Evolutionary conservation across 208 protist species (phyloP).

Genomic region (Crithidia bombi): DNA sequence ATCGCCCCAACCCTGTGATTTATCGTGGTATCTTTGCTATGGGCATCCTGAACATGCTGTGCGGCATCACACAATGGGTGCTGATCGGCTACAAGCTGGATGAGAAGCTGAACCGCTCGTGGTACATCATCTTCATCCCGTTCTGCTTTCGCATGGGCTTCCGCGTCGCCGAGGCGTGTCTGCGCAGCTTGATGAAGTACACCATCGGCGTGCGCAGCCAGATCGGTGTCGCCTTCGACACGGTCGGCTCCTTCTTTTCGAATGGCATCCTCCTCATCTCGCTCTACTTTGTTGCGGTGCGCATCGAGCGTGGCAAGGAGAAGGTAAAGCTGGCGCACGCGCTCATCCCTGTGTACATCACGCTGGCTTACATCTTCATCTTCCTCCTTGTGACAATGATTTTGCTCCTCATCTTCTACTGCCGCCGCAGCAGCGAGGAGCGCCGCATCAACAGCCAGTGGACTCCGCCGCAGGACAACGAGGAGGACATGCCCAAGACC

Average conservation of each 20-base stretch:
- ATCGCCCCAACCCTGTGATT: slow-evolving; percentile 54
- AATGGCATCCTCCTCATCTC: slow-evolving; percentile 81
- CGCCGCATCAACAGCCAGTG: slow-evolving; percentile 45
- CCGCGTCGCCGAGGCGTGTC: slow-evolving; percentile 72
- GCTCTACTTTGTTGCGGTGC: slow-evolving; percentile 83
- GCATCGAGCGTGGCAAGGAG: slow-evolving; percentile 59
- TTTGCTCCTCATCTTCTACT: slow-evolving; percentile 46
- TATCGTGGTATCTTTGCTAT: slow-evolving; percentile 79
- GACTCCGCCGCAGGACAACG: slow-evolving; percentile 48
- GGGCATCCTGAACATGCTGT: slow-evolving; percentile 63
- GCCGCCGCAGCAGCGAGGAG: slow-evolving; percentile 38
- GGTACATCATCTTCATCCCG: slow-evolving; percentile 83
- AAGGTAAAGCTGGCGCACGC: slow-evolving; percentile 43
- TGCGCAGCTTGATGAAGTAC: slow-evolving; percentile 78
- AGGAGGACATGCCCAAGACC: slow-evolving; percentile 19
- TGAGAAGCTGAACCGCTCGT: slow-evolving; percentile 49
- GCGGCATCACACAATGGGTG: slow-evolving; percentile 81
- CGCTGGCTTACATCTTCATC: slow-evolving; percentile 71
- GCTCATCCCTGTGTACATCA: slow-evolving; percentile 82
- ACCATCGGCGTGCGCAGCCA: slow-evolving; percentile 64
- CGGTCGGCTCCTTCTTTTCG: slow-evolving; percentile 80
- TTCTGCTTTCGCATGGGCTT: slow-evolving; percentile 64
- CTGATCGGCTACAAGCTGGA: slow-evolving; percentile 77
- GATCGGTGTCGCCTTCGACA: slow-evolving; percentile 80
- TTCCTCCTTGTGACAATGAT: slow-evolving; percentile 69